Evolutionary conservation across 2,329 filamentous ascomycete genomes (phyloP).

Genomic region (Rhinocladiella similis): DNA sequence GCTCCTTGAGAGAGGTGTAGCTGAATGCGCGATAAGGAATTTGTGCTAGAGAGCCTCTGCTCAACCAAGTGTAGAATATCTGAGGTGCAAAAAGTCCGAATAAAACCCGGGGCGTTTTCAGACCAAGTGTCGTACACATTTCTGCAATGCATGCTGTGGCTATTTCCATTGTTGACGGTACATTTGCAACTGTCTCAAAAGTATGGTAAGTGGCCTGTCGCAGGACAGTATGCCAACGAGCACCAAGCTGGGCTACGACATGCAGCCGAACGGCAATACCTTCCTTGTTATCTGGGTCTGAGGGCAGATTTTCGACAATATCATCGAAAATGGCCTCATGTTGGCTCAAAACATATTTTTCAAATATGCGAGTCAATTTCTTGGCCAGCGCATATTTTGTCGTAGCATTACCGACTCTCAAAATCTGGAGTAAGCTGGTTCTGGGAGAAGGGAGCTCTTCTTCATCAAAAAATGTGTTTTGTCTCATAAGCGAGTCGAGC

Average conservation of each 20-base stretch:
- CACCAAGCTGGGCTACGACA: slow-evolving; percentile 73
- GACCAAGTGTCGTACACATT: slow-evolving; percentile 65
- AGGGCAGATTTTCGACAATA: slow-evolving; percentile 75
- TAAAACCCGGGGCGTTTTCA: slow-evolving; percentile 67
- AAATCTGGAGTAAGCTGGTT: slow-evolving; percentile 72
- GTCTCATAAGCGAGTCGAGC: slow-evolving; percentile 67
- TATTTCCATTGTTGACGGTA: slow-evolving; percentile 65
- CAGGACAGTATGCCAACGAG: slow-evolving; percentile 80
- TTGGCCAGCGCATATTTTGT: slow-evolving; percentile 76
- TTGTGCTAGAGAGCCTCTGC: slow-evolving; percentile 62
- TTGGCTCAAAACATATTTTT: slow-evolving; percentile 74
- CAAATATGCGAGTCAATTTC: slow-evolving; percentile 72
- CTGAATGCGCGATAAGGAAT: slow-evolving; percentile 87
- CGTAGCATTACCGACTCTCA: slow-evolving; percentile 64
- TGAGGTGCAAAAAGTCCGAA: slow-evolving; percentile 87
- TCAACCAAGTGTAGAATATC: slow-evolving; percentile 86
- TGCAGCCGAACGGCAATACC: slow-evolving; percentile 83
- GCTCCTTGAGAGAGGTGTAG: slow-evolving; percentile 66
- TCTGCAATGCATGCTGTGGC: slow-evolving; percentile 69
- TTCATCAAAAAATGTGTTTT: slow-evolving; percentile 66
- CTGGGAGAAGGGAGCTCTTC: slow-evolving; percentile 62
- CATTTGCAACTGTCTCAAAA: slow-evolving; percentile 81
- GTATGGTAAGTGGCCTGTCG: slow-evolving; percentile 89
- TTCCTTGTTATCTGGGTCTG: slow-evolving; percentile 68
- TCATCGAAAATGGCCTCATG: slow-evolving; percentile 86